Conservation (phyloP, 768 basidiomycete genomes). For the Cystofilobasidium bisporidii region DNA sequence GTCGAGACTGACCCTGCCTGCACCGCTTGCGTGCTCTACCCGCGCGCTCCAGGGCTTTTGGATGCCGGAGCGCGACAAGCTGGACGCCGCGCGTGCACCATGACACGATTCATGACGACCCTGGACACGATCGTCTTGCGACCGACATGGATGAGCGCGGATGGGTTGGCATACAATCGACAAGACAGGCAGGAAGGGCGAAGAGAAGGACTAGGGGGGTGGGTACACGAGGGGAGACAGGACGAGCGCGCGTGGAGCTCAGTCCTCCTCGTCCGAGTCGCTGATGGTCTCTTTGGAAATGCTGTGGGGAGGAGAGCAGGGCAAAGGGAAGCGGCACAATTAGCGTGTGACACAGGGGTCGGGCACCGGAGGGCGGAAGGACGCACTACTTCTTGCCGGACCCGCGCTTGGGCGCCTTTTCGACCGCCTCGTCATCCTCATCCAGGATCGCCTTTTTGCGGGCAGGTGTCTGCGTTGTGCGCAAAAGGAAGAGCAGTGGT, state of each 20-base stretch:
- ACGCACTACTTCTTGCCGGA: constrained; percentile 9
- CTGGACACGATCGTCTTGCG: too few species aligned
- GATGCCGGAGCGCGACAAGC: background rate
- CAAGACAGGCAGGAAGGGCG: background rate
- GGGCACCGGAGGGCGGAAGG: too few species aligned
- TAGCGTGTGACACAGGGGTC: background rate
- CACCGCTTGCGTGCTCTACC: too few species aligned
- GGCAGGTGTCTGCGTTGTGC: background rate
- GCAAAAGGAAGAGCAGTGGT: background rate
- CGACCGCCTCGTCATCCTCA: constrained; percentile 6
- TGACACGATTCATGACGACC: background rate
- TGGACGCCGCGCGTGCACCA: background rate
- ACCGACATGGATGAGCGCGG: too few species aligned
- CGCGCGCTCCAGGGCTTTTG: background rate
- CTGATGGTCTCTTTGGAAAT: constrained; percentile 14
- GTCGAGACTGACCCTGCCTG: too few species aligned
- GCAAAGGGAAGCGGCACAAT: too few species aligned
- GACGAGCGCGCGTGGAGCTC: background rate
- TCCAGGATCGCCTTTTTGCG: background rate
- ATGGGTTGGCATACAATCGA: background rate
- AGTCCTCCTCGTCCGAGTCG: constrained; percentile 9
- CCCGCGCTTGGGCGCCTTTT: constrained; percentile 5
- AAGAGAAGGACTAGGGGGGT: background rate
- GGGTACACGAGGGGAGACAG: background rate
- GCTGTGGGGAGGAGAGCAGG: background rate